phyloP scores from a whole-genome alignment of 2,329 filamentous ascomycete genomes.

The Ophiostoma sp. region DNA sequence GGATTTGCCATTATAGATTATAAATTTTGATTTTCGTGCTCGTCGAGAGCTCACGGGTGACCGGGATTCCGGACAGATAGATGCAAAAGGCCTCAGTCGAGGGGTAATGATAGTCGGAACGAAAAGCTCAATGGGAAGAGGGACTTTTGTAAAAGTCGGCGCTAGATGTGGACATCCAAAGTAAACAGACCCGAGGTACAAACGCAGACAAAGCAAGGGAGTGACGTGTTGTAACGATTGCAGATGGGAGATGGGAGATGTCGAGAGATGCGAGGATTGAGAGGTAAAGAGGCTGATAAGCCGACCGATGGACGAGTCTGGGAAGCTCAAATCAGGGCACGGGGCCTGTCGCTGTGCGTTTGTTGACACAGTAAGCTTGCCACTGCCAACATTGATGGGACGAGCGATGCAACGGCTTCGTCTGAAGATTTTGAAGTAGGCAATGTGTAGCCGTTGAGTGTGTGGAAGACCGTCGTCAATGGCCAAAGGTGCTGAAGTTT shows the following conservation, averaged over 20 bases:
- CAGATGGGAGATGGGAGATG: background rate
- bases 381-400: conserved; percentile 13
- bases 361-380: background rate
- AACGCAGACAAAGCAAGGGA: background rate
- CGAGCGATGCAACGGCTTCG: background rate
- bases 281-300: background rate
- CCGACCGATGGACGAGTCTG: background rate
- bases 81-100: conserved; percentile 8
- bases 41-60: conserved; percentile 11
- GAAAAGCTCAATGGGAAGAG: background rate
- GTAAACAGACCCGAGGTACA: background rate
- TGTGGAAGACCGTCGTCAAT: background rate
- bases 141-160: background rate
- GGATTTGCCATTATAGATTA: conserved; percentile 94
- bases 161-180: background rate
- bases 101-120: background rate
- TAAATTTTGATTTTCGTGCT: conserved; percentile 35
- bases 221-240: background rate
- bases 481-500: background rate
- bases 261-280: background rate
- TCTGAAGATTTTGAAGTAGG: background rate
- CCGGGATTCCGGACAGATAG: background rate
- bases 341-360: background rate
- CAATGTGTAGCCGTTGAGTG: background rate
- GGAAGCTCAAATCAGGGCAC: conserved; percentile 9